A percentile compares a stretch with the other conserved stretches of the same genome.
These are phyloP conservation scores for Phalaenopsis equestris DNA, from an alignment of 106 monocot genomes.

Conservation along the genomic window DNA sequence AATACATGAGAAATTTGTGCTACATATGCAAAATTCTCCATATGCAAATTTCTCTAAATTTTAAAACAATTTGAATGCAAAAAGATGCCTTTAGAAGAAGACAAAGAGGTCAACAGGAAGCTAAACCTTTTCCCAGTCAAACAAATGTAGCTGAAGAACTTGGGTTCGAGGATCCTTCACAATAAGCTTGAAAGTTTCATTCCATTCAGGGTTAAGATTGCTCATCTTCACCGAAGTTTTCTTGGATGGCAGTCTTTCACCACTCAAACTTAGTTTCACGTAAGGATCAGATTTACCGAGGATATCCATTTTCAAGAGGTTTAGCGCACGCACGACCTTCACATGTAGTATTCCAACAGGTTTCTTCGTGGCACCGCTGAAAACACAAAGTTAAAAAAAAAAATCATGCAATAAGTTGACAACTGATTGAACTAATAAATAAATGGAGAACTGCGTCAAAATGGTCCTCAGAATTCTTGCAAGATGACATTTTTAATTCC, in stretches of 20 bases:
- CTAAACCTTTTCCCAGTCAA: conserved; percentile 97
- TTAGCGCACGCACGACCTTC: conserved; percentile 65
- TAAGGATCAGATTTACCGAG: conserved; percentile 95
- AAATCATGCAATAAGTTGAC: neutral
- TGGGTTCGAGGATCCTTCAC: conserved; percentile 85
- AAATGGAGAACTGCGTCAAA: no score
- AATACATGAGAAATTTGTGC: no score
- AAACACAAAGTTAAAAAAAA: neutral
- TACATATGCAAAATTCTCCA: no score
- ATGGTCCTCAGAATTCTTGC: no score
- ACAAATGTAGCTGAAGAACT: conserved; percentile 76
- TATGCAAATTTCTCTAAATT: no score
- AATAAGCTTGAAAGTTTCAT: conserved; percentile 71
- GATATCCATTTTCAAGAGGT: conserved; percentile 88
- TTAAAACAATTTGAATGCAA: no score
- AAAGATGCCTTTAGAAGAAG: neutral
- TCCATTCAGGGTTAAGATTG: conserved; percentile 92
- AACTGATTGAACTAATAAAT: neutral
- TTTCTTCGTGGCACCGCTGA: conserved; percentile 66
- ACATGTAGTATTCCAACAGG: conserved; percentile 87
- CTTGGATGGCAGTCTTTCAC: conserved; percentile 66
- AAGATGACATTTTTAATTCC: no score
- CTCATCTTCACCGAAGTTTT: conserved; percentile 89
- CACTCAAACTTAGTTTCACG: conserved; percentile 76
- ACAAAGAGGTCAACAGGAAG: neutral